These are phyloP conservation scores for Talaromyces sp. DNA, from an alignment of 2,329 filamentous ascomycete species.

Conservation along the genomic window DNA sequence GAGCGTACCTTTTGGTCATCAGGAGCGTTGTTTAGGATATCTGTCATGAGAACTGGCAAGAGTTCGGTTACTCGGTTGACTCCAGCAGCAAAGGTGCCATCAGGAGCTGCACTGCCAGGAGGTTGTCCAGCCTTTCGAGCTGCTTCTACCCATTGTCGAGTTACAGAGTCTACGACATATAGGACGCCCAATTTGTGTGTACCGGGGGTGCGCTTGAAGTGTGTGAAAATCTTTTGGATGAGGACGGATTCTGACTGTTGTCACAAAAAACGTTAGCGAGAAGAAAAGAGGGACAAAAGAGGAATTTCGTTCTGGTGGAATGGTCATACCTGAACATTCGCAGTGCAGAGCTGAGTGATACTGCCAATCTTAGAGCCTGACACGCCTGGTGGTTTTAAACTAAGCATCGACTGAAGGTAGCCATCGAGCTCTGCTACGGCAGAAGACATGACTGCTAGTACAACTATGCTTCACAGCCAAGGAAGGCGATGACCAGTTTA, in stretches of 20 bases:
- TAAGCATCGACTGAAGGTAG: conserved; percentile 85
- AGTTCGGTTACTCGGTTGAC: conserved; percentile 95
- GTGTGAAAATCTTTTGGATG: conserved; percentile 93
- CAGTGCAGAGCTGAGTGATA: conserved; percentile 81
- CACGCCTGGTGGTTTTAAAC: conserved; percentile 86
- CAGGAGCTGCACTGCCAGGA: conserved; percentile 71
- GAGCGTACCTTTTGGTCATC: conserved; percentile 93
- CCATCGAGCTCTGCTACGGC: conserved; percentile 87
- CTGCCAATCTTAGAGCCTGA: conserved; percentile 86
- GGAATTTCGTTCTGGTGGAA: background rate
- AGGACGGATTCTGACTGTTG: conserved; percentile 84
- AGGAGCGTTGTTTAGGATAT: conserved; percentile 82
- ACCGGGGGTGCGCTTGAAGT: conserved; percentile 89
- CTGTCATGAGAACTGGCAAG: conserved; percentile 89
- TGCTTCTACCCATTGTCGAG: conserved; percentile 96
- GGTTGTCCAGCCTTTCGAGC: conserved; percentile 80
- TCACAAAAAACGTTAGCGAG: conserved; percentile 15
- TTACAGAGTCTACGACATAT: conserved; percentile 99
- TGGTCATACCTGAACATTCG: conserved; percentile 77
- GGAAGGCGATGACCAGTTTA: background rate
- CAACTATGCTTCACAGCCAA: conserved; percentile 9
- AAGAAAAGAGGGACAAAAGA: background rate
- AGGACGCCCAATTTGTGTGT: conserved; percentile 98
- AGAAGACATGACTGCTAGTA: conserved; percentile 58
- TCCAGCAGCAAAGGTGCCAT: conserved; percentile 91